phyloP scores from a whole-genome alignment of 129 eudicot species.

The Heracleum sosnowskyi region DNA sequence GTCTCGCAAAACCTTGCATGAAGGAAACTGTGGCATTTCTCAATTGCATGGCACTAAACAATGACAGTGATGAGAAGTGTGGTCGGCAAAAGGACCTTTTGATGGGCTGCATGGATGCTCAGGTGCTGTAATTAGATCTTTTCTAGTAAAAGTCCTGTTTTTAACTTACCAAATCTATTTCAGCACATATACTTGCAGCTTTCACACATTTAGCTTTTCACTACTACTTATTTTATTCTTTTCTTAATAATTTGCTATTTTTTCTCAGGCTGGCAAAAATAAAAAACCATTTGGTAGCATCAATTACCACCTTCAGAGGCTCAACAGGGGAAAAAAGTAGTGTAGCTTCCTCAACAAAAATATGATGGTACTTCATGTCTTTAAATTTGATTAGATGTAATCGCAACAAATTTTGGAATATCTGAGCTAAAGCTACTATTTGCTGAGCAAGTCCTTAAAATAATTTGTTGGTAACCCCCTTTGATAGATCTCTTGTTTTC shows the following conservation, averaged over 20 bases:
- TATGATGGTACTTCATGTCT: neutral
- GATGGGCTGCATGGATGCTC: constrained; percentile 59
- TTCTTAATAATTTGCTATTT: neutral
- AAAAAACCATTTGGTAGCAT: constrained; percentile 49
- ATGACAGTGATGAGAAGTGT: constrained; percentile 41
- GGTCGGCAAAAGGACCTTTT: constrained; percentile 42
- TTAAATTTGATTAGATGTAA: neutral
- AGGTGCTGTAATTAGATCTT: constrained; percentile 22
- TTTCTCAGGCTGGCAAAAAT: constrained; percentile 33
- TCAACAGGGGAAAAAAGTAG: constrained; percentile 45
- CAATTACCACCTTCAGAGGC: constrained; percentile 68
- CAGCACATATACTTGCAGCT: neutral
- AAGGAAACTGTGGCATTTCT: constrained; percentile 52
- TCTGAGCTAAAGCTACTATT: neutral
- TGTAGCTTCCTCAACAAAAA: neutral
- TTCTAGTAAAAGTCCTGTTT: neutral
- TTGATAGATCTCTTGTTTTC: neutral
- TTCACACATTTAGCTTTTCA: neutral
- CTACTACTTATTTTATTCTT: too few species aligned
- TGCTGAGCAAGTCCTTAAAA: neutral
- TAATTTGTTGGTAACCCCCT: neutral
- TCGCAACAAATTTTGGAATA: neutral
- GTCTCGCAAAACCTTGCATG: constrained; percentile 46
- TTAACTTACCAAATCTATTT: neutral
- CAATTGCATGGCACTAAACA: constrained; percentile 45